Evolutionary conservation across 202 grass and related monocot genomes (phyloP).

Genomic region (Panicum virgatum): DNA sequence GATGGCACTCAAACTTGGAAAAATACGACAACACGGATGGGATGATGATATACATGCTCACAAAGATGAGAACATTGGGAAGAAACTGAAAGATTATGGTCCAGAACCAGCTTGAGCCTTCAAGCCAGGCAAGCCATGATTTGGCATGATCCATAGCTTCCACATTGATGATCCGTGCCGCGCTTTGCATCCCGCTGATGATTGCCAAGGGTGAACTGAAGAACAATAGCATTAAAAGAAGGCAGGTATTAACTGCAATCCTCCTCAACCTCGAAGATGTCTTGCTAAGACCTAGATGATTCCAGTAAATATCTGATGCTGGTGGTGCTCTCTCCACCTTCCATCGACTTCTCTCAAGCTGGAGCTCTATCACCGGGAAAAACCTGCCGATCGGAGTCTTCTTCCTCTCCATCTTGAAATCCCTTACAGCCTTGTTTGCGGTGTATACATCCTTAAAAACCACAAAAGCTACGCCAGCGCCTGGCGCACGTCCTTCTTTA

Average conservation of each 20-base stretch:
- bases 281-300: constrained; percentile 88
- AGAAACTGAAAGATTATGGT: constrained; percentile 91
- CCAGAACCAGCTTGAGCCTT: constrained; percentile 94
- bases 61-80: constrained; percentile 90
- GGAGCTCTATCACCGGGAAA: constrained; percentile 92
- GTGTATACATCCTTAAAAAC: constrained; percentile 98
- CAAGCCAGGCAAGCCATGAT: constrained; percentile 89
- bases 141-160: constrained; percentile 96
- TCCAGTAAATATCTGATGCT: constrained; percentile 97
- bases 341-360: constrained; percentile 85
- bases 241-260: constrained; percentile 90
- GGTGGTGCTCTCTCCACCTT: constrained; percentile 89
- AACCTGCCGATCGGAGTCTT: constrained; percentile 75
- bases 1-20: constrained; percentile 97
- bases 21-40: constrained; percentile 87
- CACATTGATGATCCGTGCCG: constrained; percentile 84
- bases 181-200: constrained; percentile 88
- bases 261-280: constrained; percentile 70
- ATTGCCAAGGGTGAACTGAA: constrained; percentile 92
- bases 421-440: constrained; percentile 86
- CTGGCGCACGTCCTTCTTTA: constrained; percentile 65
- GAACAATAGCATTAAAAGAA: constrained; percentile 91
- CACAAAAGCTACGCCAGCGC: constrained; percentile 85
- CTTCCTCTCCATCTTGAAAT: constrained; percentile 88
- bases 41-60: constrained; percentile 99